These are phyloP conservation scores for Fusarium musae DNA, from an alignment of 2,329 filamentous ascomycete genomes.

Conservation along the genomic window DNA sequence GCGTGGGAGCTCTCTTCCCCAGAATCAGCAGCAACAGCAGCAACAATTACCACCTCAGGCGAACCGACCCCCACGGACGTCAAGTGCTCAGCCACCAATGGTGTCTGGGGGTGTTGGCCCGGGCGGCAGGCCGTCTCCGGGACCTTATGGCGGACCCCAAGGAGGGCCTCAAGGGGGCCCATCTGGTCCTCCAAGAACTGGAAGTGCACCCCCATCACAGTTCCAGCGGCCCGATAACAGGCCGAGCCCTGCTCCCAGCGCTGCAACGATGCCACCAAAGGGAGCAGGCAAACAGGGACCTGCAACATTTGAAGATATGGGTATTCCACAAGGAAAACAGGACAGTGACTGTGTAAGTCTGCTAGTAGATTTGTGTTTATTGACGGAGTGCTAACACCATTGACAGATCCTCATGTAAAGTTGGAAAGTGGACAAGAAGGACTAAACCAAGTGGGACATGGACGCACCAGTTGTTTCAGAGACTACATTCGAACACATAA, in stretches of 20 bases:
- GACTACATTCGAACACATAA: slow-evolving; percentile 16
- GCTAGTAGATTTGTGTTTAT: background rate
- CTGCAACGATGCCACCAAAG: slow-evolving; percentile 53
- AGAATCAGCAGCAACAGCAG: slow-evolving; percentile 28
- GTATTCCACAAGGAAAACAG: slow-evolving; percentile 83
- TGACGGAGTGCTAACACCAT: background rate
- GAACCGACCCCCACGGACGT: slow-evolving; percentile 38
- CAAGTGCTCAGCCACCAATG: slow-evolving; percentile 38
- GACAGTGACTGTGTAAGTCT: slow-evolving; percentile 89
- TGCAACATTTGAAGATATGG: slow-evolving; percentile 98
- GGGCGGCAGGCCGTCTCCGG: slow-evolving; percentile 40
- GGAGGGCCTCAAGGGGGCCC: slow-evolving; percentile 30
- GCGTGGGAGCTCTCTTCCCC: slow-evolving; percentile 49
- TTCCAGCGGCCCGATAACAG: slow-evolving; percentile 43
- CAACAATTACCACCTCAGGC: slow-evolving; percentile 12
- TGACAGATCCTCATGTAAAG: slow-evolving; percentile 44
- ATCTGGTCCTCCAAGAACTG: slow-evolving; percentile 45
- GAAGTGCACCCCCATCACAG: slow-evolving; percentile 53
- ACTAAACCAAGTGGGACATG: background rate
- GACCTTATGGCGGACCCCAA: slow-evolving; percentile 31
- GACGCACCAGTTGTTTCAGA: slow-evolving; percentile 4
- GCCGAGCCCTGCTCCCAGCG: slow-evolving; percentile 47
- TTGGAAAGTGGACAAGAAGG: background rate
- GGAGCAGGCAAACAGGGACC: slow-evolving; percentile 73
- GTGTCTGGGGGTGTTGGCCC: slow-evolving; percentile 33